Percentiles rank a stretch among this genome's conserved stretches.
phyloP scores from a whole-genome alignment of 2,329 filamentous ascomycete genomes.

The Decorospora gaudefroyi region DNA sequence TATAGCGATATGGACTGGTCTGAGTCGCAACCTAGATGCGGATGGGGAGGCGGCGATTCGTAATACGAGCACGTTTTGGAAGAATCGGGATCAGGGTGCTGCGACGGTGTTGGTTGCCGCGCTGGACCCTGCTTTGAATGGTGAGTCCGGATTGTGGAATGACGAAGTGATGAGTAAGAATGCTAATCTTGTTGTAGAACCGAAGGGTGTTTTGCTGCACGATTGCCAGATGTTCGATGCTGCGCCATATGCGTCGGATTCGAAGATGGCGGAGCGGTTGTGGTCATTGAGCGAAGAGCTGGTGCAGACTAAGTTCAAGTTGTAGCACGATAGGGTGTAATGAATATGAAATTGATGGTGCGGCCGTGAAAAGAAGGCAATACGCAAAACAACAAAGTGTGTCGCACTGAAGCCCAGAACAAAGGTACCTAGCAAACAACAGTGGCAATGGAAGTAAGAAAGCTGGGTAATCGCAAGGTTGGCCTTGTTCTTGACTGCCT shows the following conservation, averaged over 20 bases:
- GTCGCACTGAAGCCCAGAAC: too few species aligned
- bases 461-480: too few species aligned
- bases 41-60: slow-evolving; percentile 35
- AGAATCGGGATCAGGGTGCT: slow-evolving; percentile 41
- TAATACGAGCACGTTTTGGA: slow-evolving; percentile 38
- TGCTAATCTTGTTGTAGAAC: slow-evolving; percentile 19
- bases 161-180: background rate
- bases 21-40: slow-evolving; percentile 33
- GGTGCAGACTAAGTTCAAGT: slow-evolving; percentile 28
- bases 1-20: slow-evolving; percentile 39
- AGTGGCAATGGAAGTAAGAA: too few species aligned
- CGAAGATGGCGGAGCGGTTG: slow-evolving; percentile 31
- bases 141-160: slow-evolving; percentile 11
- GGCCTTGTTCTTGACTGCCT: too few species aligned
- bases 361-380: background rate
- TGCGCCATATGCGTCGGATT: slow-evolving; percentile 33
- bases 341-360: background rate
- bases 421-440: too few species aligned
- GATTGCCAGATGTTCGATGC: slow-evolving; percentile 37
- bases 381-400: too few species aligned
- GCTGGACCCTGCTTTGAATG: slow-evolving; percentile 37
- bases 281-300: slow-evolving; percentile 42
- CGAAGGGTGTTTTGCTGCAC: slow-evolving; percentile 31
- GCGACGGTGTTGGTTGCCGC: slow-evolving; percentile 40
- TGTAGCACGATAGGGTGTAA: slow-evolving; percentile 14